Evolutionary conservation across 2,329 filamentous ascomycete species (phyloP).

Genomic region (Pseudocercospora pini-densiflorae): DNA sequence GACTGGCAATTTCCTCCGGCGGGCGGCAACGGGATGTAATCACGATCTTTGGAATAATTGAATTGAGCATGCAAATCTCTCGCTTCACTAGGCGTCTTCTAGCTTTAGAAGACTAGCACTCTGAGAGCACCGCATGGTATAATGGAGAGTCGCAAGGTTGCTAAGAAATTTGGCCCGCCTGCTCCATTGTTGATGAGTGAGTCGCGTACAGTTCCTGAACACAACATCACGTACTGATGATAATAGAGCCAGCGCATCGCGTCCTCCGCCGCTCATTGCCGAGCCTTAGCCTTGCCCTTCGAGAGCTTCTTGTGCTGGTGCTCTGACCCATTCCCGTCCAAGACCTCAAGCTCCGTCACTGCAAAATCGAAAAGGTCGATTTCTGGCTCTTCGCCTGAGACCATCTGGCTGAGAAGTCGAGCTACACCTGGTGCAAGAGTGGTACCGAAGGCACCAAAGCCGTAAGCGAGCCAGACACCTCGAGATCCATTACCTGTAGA

Average conservation of each 20-base stretch:
- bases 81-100: background rate
- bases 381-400: background rate
- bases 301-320: background rate
- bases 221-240: background rate
- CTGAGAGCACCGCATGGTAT: background rate
- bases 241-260: background rate
- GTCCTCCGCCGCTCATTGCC: background rate
- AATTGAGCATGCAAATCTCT: background rate
- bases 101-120: background rate
- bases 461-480: conserved; percentile 3
- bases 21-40: background rate
- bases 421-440: background rate
- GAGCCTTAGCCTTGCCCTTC: background rate
- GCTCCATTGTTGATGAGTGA: background rate
- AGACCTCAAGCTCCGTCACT: background rate
- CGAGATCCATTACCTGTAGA: background rate
- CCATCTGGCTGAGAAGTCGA: background rate
- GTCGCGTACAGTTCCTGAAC: background rate
- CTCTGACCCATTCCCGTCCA: background rate
- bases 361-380: conserved; percentile 5
- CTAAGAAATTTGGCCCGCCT: background rate
- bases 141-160: background rate
- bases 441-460: background rate
- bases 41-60: background rate
- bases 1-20: conserved; percentile 19